Percentiles rank a stretch among this genome's conserved stretches.
phyloP scores from a whole-genome alignment of 768 basidiomycete species.

The Cyathus striatus region DNA sequence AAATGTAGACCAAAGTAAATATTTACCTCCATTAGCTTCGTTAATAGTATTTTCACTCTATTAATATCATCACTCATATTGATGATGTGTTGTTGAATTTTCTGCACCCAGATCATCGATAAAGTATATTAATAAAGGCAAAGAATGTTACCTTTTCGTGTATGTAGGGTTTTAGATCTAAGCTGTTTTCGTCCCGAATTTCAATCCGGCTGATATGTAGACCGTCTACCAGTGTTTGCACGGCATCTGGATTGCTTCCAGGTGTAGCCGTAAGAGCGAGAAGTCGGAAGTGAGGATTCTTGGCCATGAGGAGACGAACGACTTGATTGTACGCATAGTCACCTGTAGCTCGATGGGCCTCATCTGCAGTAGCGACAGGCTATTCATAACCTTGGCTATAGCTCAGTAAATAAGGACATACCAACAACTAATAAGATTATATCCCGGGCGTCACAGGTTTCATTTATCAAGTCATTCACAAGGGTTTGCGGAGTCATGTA shows the following conservation, averaged over 20 bases:
- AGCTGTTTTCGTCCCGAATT: conserved; percentile 84
- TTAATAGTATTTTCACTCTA: conserved; percentile 63
- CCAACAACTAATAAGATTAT: conserved; percentile 89
- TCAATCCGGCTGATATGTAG: conserved; percentile 95
- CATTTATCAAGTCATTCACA: conserved; percentile 74
- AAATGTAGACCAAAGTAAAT: neutral
- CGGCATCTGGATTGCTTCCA: conserved; percentile 77
- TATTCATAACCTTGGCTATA: neutral
- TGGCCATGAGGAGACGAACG: conserved; percentile 86
- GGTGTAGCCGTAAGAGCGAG: conserved; percentile 96
- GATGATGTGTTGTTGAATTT: conserved; percentile 74
- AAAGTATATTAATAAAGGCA: conserved; percentile 1
- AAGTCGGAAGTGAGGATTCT: conserved; percentile 90
- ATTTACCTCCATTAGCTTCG: conserved; percentile 69
- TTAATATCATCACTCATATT: conserved; percentile 63
- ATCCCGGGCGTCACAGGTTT: conserved; percentile 71
- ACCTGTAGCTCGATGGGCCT: conserved; percentile 92
- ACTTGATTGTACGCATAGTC: conserved; percentile 90
- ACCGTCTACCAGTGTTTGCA: conserved; percentile 87
- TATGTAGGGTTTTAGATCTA: conserved; percentile 83
- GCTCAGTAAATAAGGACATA: conserved; percentile 26
- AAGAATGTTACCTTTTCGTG: conserved; percentile 68
- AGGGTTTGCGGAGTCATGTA: conserved; percentile 97
- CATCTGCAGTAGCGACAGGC: conserved; percentile 48
- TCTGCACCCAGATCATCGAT: conserved; percentile 30